Conservation (phyloP, 2,329 filamentous ascomycete species). For the Sporothrix sp. region DNA sequence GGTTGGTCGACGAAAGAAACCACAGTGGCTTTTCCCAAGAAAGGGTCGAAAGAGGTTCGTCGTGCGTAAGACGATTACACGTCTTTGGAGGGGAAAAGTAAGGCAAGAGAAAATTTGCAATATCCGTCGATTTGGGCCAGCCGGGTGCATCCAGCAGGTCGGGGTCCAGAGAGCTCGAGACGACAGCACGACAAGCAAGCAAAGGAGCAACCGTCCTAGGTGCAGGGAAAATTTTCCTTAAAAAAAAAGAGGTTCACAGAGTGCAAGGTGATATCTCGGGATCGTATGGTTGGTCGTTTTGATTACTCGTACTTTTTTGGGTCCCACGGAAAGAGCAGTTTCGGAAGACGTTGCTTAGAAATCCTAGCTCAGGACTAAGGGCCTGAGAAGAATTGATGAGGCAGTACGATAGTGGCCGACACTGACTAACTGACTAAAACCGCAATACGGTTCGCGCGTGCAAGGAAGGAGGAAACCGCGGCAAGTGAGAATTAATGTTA, state of each 20-base stretch:
- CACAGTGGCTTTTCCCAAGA: too few species aligned
- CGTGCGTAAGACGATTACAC: too few species aligned
- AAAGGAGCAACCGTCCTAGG: too few species aligned
- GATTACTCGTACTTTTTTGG: too few species aligned
- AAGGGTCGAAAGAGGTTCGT: background rate
- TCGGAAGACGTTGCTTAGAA: slow-evolving; percentile 6
- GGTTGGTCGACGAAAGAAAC: slow-evolving; percentile 4
- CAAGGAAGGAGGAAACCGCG: background rate
- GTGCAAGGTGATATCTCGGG: slow-evolving; percentile 2
- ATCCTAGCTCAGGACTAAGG: slow-evolving; percentile 2
- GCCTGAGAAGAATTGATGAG: background rate
- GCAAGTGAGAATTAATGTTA: background rate
- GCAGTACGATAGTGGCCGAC: too few species aligned
- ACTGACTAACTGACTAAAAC: slow-evolving; percentile 3
- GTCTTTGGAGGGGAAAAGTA: background rate
- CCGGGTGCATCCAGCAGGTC: background rate
- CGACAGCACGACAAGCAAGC: background rate
- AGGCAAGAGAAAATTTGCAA: background rate
- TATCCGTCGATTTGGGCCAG: background rate
- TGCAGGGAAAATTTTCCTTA: too few species aligned
- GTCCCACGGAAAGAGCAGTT: too few species aligned
- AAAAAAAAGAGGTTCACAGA: background rate
- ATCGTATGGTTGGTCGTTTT: background rate
- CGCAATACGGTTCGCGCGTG: background rate
- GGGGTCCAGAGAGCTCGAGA: too few species aligned